Base-by-base conservation (phyloP, 805 yeast genomes). In the Hanseniaspora valbyensis region DNA sequence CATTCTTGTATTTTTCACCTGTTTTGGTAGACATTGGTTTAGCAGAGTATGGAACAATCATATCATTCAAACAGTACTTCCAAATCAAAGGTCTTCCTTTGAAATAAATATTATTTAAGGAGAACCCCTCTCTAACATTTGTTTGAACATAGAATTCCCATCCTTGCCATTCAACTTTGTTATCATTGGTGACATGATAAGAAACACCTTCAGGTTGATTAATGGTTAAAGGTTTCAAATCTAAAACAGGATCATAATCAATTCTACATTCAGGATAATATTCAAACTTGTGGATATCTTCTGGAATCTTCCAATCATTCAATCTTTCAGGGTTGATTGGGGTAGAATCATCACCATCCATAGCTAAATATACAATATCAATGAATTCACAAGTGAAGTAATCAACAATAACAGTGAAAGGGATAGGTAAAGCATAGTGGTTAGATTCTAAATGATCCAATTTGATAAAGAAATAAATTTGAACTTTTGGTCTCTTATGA, bases 1-100 rank as follows among this genome's bases (percentile, higher is more conserved):
- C 92, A 42, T 80, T 79, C 66, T 90, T 74, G 39, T 45, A 19
- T 14, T 22, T 39, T 45, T 45, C 50, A 39, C 44, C 50, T 24
- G 34, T 16, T 9, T 19, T 25, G n/a, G n/a, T 39, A 30, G 44
- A 38, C 50, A 45, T 45, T 30, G 50, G 50, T 60, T 89, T 87
- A 64, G 83, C 90, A 64, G 86, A 89, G 61, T 84, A 83, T 30
- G 92, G 92, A 55, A 84, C 94, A 37, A 90, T 83, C 94, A 84
- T 83, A 67, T 83, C 94, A 50, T 83, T 77, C 57, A 83, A 67
- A 2, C 88, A 74, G 42, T 82, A 65, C 69, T 92, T 74, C 73
- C 83, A 83, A 61, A 83, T 75, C 40, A 78, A 68, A 44, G 83
- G 80, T 67, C 92, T 77, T 46, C 89, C 90, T 65, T 82, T 81